Base-by-base conservation (phyloP, 441 rosid species). In the Hypseocharis bilobata region DNA sequence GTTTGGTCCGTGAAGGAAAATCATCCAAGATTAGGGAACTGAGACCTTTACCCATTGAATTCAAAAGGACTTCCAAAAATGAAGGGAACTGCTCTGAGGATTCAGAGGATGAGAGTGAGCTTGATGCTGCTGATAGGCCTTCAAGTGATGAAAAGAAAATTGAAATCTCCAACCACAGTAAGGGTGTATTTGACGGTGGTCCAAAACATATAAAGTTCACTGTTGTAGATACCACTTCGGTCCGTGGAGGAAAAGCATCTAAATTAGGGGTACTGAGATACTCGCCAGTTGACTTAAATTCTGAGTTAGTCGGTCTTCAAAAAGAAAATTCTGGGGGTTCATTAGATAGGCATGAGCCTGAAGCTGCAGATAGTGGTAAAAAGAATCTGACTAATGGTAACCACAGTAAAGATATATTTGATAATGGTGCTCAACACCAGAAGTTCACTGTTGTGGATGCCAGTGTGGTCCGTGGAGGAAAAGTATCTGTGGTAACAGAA, bases 401-500 rank as follows among this genome's bases (percentile, higher is more conserved):
- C 13, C 7, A 36, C 42, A 36, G 14, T 2, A 36, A 36, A 10
- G 42, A 36, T 36, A 36, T 36, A 36, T 36, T 36, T 36, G 42
- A 36, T 36, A 36, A 36, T 36, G 42, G 42, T 10, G 42, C 42
- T 14, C 42, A 14, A 36, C 42, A 7, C 42, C 42, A 36, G 7
- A 47, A 47, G 54, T 47, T 87, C 76, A 78, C 83, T 42, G 78
- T 89, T 70, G 82, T 87, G 40, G 96, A 87, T 78, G 76, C 93
- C 74, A 81, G 96, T 76, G 74, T 74, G 67, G 68, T 64, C 47
- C 68, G 69, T 40, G 83, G 74, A 52, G 81, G 81, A 40, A 80
- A 80, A 72, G 44, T 79, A 67, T 74, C 78, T 56, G 80, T 66
- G 68, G 65, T 78, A 69, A 82, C 80, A 57, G 84, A 81, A 74